Evolutionary conservation across 306 rosid genomes (phyloP).

Genomic region (Trifolium dubium): DNA sequence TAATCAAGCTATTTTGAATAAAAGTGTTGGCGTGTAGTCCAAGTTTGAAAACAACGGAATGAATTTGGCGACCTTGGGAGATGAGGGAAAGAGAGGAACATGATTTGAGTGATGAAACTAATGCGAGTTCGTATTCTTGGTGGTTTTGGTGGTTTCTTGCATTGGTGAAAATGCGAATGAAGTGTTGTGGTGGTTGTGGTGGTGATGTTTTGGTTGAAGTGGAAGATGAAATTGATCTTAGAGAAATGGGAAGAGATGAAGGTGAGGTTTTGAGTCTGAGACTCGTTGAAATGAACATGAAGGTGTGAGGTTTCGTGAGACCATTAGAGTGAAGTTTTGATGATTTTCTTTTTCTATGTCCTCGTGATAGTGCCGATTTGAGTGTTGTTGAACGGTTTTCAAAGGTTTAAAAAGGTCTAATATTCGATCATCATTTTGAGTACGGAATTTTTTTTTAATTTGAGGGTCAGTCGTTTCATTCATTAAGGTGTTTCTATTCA

Average conservation of each 20-base stretch:
- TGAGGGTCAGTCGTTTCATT: no score
- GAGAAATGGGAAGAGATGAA: slow-evolving; percentile 22
- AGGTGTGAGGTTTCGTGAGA: slow-evolving; percentile 46
- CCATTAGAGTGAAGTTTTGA: slow-evolving; percentile 25
- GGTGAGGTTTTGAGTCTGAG: slow-evolving; percentile 46
- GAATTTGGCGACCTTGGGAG: slow-evolving; percentile 74
- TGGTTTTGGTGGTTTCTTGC: slow-evolving; percentile 43
- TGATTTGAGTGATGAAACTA: slow-evolving; percentile 74
- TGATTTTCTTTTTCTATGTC: no score
- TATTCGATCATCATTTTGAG: no score
- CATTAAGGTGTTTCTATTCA: no score
- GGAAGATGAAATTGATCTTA: slow-evolving; percentile 55
- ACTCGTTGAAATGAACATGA: slow-evolving; percentile 47
- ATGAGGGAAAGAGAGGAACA: slow-evolving; percentile 59
- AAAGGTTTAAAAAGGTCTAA: no score
- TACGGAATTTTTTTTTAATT: no score
- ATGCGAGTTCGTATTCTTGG: slow-evolving; percentile 54
- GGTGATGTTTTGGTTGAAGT: slow-evolving; percentile 38
- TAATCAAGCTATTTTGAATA: slow-evolving; percentile 72
- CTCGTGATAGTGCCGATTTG: no score
- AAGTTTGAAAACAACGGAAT: slow-evolving; percentile 60
- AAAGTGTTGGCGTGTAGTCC: slow-evolving; percentile 68
- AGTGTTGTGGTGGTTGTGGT: slow-evolving; percentile 48
- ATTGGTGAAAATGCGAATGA: slow-evolving; percentile 55
- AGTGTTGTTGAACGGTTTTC: no score